phyloP scores from a whole-genome alignment of 139 green algal species.

The Tetraselmis chui region DNA sequence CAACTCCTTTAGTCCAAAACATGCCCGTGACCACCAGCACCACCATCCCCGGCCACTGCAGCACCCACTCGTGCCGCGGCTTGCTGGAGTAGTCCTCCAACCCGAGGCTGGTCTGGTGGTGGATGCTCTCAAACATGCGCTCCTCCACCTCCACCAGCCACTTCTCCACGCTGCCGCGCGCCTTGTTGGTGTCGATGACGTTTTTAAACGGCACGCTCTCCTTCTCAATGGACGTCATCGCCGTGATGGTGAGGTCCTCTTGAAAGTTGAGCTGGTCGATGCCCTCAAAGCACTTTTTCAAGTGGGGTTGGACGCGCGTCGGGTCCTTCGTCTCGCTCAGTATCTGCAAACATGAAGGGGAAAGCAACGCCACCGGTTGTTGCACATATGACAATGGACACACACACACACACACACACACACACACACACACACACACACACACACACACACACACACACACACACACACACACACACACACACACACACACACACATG shows the following conservation, averaged over 20 bases:
- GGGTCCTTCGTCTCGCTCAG: slow-evolving; percentile 33
- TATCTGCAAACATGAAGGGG: slow-evolving; percentile 32
- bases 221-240: slow-evolving; percentile 48
- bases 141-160: slow-evolving; percentile 60
- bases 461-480: too few relatives aligned
- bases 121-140: slow-evolving; percentile 54
- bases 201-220: slow-evolving; percentile 47
- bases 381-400: too few relatives aligned
- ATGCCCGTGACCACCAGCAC: slow-evolving; percentile 37
- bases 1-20: slow-evolving; percentile 33
- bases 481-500: too few relatives aligned
- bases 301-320: slow-evolving; percentile 43
- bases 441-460: too few relatives aligned
- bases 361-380: too few relatives aligned
- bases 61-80: slow-evolving; percentile 43
- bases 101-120: slow-evolving; percentile 25
- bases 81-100: slow-evolving; percentile 35
- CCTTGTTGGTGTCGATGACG: slow-evolving; percentile 34
- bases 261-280: slow-evolving; percentile 44
- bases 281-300: slow-evolving; percentile 55
- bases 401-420: too few relatives aligned
- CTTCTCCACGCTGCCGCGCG: slow-evolving; percentile 55
- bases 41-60: slow-evolving; percentile 43
- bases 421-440: too few relatives aligned
- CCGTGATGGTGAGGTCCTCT: slow-evolving; percentile 38